Evolutionary conservation across 2,329 filamentous ascomycete species (phyloP).

Genomic region (Cercospora sp.): DNA sequence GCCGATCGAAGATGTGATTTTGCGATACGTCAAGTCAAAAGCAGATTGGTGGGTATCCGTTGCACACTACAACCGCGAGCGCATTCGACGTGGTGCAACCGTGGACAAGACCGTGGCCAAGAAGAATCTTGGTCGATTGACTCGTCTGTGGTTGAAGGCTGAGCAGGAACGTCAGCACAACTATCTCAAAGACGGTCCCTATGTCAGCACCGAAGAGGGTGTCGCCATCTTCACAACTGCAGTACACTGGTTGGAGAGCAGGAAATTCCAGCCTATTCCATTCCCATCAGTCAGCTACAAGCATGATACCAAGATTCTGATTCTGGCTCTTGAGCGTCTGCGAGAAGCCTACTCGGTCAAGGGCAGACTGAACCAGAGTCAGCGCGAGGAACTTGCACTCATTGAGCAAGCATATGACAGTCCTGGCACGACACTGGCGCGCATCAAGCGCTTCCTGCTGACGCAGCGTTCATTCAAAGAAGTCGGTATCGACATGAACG

Average conservation of each 20-base stretch:
- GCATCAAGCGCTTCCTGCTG: conserved; percentile 95
- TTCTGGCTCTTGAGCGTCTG: conserved; percentile 87
- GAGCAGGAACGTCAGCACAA: conserved; percentile 99
- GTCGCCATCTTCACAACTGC: conserved; percentile 99
- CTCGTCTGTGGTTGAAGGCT: conserved; percentile 93
- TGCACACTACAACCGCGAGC: conserved; percentile 96
- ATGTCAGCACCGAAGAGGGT: conserved; percentile 96
- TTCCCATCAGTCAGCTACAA: conserved; percentile 99
- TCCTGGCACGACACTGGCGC: conserved; percentile 88
- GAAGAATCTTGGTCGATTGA: conserved; percentile 95
- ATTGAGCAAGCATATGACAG: conserved; percentile 99
- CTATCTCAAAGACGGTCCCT: conserved; percentile 98
- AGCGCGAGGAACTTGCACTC: conserved; percentile 91
- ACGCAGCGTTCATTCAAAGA: conserved; percentile 99
- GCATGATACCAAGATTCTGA: conserved; percentile 98
- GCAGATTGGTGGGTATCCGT: conserved; percentile 99
- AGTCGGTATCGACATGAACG: conserved; percentile 99
- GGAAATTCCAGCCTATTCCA: conserved; percentile 97
- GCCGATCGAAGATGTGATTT: conserved; percentile 97
- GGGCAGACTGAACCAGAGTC: conserved; percentile 92
- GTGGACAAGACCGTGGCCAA: conserved; percentile 99
- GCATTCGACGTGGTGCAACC: conserved; percentile 91
- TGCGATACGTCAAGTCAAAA: conserved; percentile 98
- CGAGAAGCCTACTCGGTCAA: conserved; percentile 98
- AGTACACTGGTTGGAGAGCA: conserved; percentile 96